These are phyloP conservation scores for Trichosporon ovoides DNA, from an alignment of 1,284 basidiomycete genomes.

Conservation along the genomic window DNA sequence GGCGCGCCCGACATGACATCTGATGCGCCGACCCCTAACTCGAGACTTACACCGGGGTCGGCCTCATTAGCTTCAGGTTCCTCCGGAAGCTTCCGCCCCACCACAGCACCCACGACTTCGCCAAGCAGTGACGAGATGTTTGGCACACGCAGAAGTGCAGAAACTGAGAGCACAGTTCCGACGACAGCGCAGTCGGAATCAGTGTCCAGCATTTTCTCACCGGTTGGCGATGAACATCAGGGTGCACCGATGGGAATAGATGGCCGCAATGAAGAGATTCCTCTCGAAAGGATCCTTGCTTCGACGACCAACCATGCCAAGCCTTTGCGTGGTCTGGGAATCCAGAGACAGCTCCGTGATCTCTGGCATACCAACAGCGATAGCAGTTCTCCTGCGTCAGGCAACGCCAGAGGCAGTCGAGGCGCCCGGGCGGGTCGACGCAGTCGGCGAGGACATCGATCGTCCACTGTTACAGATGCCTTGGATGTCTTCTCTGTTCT, in stretches of 20 bases:
- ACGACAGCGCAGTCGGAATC: background rate
- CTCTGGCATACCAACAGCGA: background rate
- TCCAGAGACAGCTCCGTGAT: background rate
- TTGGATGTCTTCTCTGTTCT: slow-evolving; percentile 76
- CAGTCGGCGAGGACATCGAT: background rate
- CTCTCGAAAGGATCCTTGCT: slow-evolving; percentile 62
- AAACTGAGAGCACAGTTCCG: background rate
- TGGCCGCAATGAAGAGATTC: slow-evolving; percentile 47
- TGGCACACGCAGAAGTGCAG: background rate
- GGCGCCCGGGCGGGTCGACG: background rate
- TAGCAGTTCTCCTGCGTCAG: background rate
- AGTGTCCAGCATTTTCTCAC: background rate
- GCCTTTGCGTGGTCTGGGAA: slow-evolving; percentile 63
- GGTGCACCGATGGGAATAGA: slow-evolving; percentile 33
- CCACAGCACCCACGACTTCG: background rate
- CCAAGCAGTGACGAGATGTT: background rate
- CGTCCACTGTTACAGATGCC: slow-evolving; percentile 51
- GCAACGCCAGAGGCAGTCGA: background rate
- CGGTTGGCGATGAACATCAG: background rate
- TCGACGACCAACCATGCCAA: slow-evolving; percentile 69
- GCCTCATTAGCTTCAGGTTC: background rate
- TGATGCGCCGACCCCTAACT: background rate
- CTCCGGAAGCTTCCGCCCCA: background rate
- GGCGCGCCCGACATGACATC: background rate
- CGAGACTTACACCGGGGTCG: background rate